These are phyloP conservation scores for Gelatoporia subvermispora DNA, from an alignment of 768 basidiomycete species.

Conservation along the genomic window DNA sequence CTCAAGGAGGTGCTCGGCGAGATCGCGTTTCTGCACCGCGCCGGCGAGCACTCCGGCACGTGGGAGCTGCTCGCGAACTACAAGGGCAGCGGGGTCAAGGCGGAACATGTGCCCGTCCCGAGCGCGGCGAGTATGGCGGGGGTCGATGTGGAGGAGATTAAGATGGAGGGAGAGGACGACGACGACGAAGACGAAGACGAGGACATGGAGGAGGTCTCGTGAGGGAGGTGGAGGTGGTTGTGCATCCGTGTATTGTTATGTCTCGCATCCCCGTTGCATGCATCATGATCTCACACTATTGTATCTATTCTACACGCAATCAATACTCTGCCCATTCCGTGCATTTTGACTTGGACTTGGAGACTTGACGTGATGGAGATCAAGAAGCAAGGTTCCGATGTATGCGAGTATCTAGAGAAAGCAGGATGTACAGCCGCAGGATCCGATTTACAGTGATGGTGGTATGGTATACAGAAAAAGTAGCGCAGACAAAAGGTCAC, in stretches of 20 bases:
- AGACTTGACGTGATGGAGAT: no score
- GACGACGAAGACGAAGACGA: constrained; percentile 59
- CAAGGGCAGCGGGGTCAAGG: constrained; percentile 49
- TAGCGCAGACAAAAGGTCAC: no score
- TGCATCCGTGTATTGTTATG: constrained; percentile 10
- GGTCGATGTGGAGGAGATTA: constrained; percentile 12
- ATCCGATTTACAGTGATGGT: no score
- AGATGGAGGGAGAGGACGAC: constrained; percentile 38
- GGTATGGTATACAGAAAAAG: no score
- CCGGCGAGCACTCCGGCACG: constrained; percentile 74
- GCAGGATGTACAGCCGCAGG: no score
- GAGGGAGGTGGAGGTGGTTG: constrained; percentile 7
- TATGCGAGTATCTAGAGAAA: no score
- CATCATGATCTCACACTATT: no score
- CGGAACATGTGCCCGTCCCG: constrained; percentile 26
- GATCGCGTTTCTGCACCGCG: constrained; percentile 71
- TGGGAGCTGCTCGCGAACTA: constrained; percentile 78
- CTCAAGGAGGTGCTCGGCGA: constrained; percentile 79
- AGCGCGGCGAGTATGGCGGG: constrained; percentile 7
- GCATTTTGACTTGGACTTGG: no score
- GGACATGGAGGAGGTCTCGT: constrained; percentile 73
- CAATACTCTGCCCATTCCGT: no score
- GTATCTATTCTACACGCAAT: no score
- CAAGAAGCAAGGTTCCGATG: no score
- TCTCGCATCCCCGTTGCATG: background rate